Conservation (phyloP, 208 protist species). For the Leishmania tarentolae region DNA sequence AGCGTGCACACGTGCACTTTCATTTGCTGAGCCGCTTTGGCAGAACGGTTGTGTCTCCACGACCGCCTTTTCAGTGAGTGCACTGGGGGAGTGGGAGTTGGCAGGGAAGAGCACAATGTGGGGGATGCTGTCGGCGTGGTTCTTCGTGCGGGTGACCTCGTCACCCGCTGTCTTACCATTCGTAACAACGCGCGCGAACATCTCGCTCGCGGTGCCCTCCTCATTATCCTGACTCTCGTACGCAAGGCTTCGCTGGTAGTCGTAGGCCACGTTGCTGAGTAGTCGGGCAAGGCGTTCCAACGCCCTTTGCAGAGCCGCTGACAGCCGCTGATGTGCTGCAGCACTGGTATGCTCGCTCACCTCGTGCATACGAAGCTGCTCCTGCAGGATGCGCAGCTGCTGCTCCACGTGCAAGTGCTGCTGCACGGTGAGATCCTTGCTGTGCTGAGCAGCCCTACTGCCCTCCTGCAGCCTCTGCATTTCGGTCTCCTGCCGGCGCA, state of each 20-base stretch:
- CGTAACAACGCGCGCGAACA: not conserved
- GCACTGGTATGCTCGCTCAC: not conserved
- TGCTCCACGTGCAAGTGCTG: constrained; percentile 21
- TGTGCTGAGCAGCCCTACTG: constrained; percentile 11
- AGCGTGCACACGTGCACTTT: not conserved
- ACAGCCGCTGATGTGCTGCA: constrained; percentile 7
- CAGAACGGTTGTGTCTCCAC: not conserved
- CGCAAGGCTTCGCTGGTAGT: constrained; percentile 23
- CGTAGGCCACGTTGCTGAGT: constrained; percentile 22
- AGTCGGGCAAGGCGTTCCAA: constrained; percentile 17
- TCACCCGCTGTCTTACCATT: not conserved
- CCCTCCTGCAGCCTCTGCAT: constrained; percentile 30
- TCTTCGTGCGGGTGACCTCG: not conserved
- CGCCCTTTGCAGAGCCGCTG: constrained; percentile 12
- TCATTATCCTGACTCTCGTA: not conserved
- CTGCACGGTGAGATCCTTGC: constrained; percentile 17
- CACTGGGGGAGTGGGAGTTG: not conserved
- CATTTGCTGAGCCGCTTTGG: not conserved
- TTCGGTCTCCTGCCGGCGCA: constrained; percentile 29
- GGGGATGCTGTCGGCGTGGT: not conserved
- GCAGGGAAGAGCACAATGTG: constrained; percentile 26
- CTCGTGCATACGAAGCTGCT: not conserved
- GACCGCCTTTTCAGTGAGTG: not conserved
- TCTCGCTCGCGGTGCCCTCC: not conserved
- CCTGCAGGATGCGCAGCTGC: constrained; percentile 16